Evolutionary conservation across 345 rosid species (phyloP).

Genomic region (Eutrema yunnanense): DNA sequence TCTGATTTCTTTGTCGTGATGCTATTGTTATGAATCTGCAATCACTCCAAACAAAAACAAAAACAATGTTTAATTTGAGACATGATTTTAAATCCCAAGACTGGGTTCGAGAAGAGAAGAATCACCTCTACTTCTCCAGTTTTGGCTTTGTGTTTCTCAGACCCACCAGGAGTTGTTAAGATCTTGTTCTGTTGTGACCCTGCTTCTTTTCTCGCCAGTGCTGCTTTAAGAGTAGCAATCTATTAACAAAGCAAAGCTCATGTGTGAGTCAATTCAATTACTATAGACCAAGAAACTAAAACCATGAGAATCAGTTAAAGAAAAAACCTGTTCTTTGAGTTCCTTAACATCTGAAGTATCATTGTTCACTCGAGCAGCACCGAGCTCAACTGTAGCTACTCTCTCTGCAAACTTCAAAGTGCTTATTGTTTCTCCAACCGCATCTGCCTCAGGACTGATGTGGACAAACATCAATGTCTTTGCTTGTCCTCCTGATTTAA

Average conservation of each 20-base stretch:
- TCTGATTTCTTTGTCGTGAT: constrained; percentile 48
- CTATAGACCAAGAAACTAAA: not conserved
- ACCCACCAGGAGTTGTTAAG: constrained; percentile 38
- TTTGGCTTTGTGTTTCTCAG: constrained; percentile 53
- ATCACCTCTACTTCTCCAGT: constrained; percentile 70
- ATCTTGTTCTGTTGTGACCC: constrained; percentile 42
- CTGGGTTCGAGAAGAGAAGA: constrained; percentile 10
- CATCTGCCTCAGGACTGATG: constrained; percentile 87
- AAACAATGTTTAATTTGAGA: not conserved
- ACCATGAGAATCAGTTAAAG: not conserved
- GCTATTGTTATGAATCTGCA: constrained; percentile 49
- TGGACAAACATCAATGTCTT: constrained; percentile 98
- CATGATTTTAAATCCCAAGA: not conserved
- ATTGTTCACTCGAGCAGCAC: constrained; percentile 88
- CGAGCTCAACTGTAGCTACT: constrained; percentile 92
- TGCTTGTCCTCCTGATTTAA: constrained; percentile 86
- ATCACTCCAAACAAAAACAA: not conserved
- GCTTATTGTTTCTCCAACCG: constrained; percentile 85
- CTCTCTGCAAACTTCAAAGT: constrained; percentile 97
- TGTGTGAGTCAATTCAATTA: not conserved
- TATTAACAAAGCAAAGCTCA: constrained; percentile 22
- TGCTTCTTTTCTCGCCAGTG: constrained; percentile 66
- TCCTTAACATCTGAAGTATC: constrained; percentile 74
- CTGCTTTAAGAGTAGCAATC: constrained; percentile 82
- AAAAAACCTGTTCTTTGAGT: constrained; percentile 78